Percentiles rank a stretch among this genome's conserved stretches.
phyloP scores from a whole-genome alignment of 1,284 basidiomycete genomes.

The Meira miltonrushii region DNA sequence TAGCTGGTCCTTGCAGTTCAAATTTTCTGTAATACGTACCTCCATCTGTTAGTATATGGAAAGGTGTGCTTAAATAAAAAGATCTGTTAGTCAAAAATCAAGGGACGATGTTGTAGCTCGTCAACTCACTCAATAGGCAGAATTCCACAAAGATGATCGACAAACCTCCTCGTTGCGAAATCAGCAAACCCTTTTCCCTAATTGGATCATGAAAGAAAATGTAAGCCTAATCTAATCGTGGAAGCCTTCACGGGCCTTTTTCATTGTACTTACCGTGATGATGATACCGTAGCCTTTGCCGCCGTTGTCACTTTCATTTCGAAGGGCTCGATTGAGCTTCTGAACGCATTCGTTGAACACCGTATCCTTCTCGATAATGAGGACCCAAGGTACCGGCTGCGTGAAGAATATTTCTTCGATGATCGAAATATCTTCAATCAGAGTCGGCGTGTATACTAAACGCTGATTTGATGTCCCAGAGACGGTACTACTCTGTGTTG shows the following conservation, averaged over 20 bases:
- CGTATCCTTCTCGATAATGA: constrained; percentile 8
- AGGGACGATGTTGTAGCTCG: not conserved
- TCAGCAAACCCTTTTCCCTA: constrained; percentile 8
- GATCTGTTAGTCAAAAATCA: not conserved
- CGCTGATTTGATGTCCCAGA: no score
- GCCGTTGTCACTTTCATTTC: not conserved
- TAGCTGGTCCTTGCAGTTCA: not conserved
- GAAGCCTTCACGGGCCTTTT: not conserved
- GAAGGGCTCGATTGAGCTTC: not conserved
- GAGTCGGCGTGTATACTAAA: no score
- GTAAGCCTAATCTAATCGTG: not conserved
- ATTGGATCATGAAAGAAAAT: not conserved
- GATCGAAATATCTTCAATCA: no score
- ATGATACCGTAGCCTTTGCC: constrained; percentile 3
- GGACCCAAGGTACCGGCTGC: not conserved
- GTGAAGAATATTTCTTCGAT: no score
- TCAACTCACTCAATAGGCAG: not conserved
- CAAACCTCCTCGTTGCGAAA: not conserved
- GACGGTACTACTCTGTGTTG: no score
- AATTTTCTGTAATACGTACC: not conserved
- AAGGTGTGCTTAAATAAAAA: not conserved
- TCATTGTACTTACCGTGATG: not conserved
- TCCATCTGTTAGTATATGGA: not conserved
- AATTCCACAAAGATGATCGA: not conserved
- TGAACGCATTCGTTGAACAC: not conserved